Percentiles rank a stretch among this genome's conserved stretches.
These are phyloP conservation scores for Goffeauzyma gilvescens DNA, from an alignment of 768 basidiomycete species.

Conservation along the genomic window DNA sequence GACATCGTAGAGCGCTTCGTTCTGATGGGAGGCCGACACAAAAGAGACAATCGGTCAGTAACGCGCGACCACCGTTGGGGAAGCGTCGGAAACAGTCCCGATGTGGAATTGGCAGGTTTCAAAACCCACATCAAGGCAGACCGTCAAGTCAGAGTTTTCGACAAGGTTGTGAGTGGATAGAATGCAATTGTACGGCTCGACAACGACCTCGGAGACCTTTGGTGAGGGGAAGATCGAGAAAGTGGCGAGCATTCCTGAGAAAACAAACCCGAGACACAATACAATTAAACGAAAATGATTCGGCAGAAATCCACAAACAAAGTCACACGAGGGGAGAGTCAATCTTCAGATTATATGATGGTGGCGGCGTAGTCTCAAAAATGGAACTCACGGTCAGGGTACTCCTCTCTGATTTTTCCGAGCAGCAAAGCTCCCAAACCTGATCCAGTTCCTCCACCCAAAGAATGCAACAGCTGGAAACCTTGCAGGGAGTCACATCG, in stretches of 20 bases:
- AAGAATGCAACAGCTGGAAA: constrained; percentile 29
- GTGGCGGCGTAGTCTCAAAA: no score
- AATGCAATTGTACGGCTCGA: constrained; percentile 31
- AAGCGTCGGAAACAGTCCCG: background rate
- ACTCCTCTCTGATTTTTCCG: constrained; percentile 30
- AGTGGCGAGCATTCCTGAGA: constrained; percentile 28
- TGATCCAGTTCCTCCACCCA: constrained; percentile 31
- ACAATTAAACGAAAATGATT: background rate
- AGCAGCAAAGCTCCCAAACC: constrained; percentile 27
- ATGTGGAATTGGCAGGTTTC: background rate
- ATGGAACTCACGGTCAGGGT: constrained; percentile 19
- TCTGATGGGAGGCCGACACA: no score
- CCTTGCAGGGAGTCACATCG: constrained; percentile 72
- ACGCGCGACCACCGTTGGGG: background rate
- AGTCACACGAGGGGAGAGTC: no score
- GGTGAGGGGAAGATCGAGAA: constrained; percentile 31
- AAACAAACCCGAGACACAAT: no score
- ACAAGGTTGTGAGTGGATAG: constrained; percentile 28
- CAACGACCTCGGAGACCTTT: constrained; percentile 32
- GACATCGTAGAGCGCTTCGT: constrained; percentile 34
- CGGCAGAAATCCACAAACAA: no score
- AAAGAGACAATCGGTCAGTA: background rate
- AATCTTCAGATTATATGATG: no score
- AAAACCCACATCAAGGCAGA: constrained; percentile 24
- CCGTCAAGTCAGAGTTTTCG: constrained; percentile 28